Base-by-base conservation (phyloP, 306 rosid genomes). In the Potentilla sterilis region DNA sequence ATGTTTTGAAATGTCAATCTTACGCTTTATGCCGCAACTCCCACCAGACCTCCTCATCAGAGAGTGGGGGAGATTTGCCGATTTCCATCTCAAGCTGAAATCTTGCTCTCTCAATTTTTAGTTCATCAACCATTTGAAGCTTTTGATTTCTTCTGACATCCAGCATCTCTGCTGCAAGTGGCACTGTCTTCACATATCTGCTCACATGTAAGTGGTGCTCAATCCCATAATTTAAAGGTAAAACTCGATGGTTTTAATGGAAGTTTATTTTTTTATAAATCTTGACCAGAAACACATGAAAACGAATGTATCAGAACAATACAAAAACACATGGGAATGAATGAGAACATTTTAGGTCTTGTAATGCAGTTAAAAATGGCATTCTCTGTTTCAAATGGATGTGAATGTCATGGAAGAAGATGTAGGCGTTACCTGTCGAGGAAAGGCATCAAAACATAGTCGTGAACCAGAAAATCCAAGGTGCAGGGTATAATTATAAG, bases 101-200 rank as follows among this genome's bases (percentile, higher is more conserved):
- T 69, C 98, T 86, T 24, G 89, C 89, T 77, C 70, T 86, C 85
- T 89, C 96, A 38, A 76, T 75, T 79, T 83, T 92, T 77, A 95
- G 77, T 75, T 86, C 92, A 76, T 90, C 87, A 46, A 92, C 72
- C 63, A 95, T 95, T 86, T 90, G 82, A 69, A 95, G 93, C 81
- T 95, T 95, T 81, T 95, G 98, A 81, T 67, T 49, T 89, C 91
- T 89, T 87, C 98, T 90, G 78, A 95, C 96, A 41, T 95, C 98
- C 54, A 95, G 97, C 77, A 95, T 49, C 78, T 95, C 86, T 28
- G 97, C 98, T 32, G 98, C 98, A 76, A 94, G 93, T 67, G 98
- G 98, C 65, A 94, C 98, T 2, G 86, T 90, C 88, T 92, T 85
- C 79, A 94, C 98, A 85, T 95, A 95, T 86, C 98, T 95, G 87